Evolutionary conservation across 1,284 basidiomycete species (phyloP).

Genomic region (Hypsizygus ulmarius): DNA sequence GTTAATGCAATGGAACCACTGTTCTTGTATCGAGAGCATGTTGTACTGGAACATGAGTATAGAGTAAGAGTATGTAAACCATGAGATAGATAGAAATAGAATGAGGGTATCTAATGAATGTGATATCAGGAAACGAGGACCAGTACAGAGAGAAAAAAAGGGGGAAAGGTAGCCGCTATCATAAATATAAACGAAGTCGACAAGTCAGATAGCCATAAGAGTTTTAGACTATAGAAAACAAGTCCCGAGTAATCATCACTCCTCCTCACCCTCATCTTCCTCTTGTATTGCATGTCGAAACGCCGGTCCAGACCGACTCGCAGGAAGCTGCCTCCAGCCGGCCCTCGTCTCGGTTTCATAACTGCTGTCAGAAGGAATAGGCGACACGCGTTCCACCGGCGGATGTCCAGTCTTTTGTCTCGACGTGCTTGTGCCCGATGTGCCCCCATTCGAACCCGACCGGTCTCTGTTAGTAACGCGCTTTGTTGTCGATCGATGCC

Average conservation of each 20-base stretch:
- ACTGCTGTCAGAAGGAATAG: constrained; percentile 47
- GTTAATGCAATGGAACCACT: too few species aligned
- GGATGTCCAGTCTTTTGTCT: constrained; percentile 43
- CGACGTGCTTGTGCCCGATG: constrained; percentile 4
- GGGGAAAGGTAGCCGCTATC: neutral
- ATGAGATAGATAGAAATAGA: constrained; percentile 1
- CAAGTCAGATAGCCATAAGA: neutral
- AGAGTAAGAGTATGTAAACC: neutral
- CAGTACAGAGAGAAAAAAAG: constrained; percentile 7
- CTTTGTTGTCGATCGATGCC: constrained; percentile 22
- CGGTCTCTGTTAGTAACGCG: constrained; percentile 13
- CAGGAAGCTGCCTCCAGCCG: constrained; percentile 65
- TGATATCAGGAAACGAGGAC: constrained; percentile 9
- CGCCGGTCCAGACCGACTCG: constrained; percentile 56
- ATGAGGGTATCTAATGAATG: constrained; percentile 15
- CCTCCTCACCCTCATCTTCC: constrained; percentile 75
- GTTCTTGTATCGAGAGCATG: too few species aligned
- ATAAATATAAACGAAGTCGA: too few species aligned
- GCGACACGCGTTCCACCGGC: constrained; percentile 55
- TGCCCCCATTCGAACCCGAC: constrained; percentile 4
- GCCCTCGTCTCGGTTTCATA: constrained; percentile 49
- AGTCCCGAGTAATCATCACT: constrained; percentile 24
- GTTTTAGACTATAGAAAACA: neutral
- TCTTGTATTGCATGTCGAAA: constrained; percentile 70
- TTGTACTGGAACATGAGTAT: too few species aligned